Evolutionary conservation across 768 basidiomycete species (phyloP).

Genomic region (Boletus pseudo-olivaceus): DNA sequence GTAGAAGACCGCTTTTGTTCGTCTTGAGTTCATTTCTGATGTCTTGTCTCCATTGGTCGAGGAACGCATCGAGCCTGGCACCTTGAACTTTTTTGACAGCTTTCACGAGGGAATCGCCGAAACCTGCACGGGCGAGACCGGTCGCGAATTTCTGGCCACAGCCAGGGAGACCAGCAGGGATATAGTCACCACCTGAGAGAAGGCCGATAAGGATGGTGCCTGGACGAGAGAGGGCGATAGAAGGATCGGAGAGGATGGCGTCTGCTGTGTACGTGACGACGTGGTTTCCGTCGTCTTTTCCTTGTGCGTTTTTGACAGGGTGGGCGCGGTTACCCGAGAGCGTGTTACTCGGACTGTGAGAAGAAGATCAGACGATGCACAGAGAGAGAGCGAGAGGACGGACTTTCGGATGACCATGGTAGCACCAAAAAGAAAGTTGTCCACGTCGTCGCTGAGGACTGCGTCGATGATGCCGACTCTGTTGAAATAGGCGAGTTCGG

Average conservation of each 20-base stretch:
- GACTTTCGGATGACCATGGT: slow-evolving; percentile 82
- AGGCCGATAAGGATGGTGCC: slow-evolving; percentile 83
- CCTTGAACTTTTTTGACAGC: slow-evolving; percentile 51
- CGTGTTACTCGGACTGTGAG: slow-evolving; percentile 58
- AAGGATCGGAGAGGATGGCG: slow-evolving; percentile 41
- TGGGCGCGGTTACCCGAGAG: slow-evolving; percentile 70
- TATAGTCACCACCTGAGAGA: slow-evolving; percentile 89
- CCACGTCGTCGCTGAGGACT: slow-evolving; percentile 89
- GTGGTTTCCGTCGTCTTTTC: slow-evolving; percentile 73
- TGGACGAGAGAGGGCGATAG: slow-evolving; percentile 49
- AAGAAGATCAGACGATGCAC: slow-evolving; percentile 5
- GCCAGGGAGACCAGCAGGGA: slow-evolving; percentile 61
- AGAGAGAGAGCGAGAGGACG: slow-evolving; percentile 6
- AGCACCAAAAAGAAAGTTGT: slow-evolving; percentile 89
- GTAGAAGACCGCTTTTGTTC: slow-evolving; percentile 60
- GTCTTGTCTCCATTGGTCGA: slow-evolving; percentile 60
- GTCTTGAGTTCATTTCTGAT: slow-evolving; percentile 64
- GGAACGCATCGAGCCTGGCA: slow-evolving; percentile 46
- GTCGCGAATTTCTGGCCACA: slow-evolving; percentile 72
- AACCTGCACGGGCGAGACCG: slow-evolving; percentile 77
- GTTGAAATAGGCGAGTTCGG: slow-evolving; percentile 86
- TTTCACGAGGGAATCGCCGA: slow-evolving; percentile 65
- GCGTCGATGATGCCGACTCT: slow-evolving; percentile 80
- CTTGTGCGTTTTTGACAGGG: slow-evolving; percentile 59
- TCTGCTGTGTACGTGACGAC: slow-evolving; percentile 39